Conservation (phyloP, 2,329 filamentous ascomycete genomes). For the Grosmannia penicillata region DNA sequence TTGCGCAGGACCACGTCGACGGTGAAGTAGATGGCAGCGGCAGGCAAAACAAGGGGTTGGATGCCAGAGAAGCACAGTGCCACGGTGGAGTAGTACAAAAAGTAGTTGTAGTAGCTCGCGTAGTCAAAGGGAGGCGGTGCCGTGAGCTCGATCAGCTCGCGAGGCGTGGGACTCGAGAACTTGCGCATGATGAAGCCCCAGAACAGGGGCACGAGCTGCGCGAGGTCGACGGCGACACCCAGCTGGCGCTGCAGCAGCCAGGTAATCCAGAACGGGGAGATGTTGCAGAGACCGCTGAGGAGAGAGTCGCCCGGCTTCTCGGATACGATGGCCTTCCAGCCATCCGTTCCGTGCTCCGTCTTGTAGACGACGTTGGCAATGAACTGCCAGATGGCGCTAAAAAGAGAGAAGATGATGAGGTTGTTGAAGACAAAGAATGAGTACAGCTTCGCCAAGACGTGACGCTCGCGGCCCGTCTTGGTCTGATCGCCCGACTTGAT, state of each 20-base stretch:
- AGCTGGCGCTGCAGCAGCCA: conserved; percentile 88
- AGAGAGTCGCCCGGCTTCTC: conserved; percentile 47
- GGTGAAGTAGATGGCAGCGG: conserved; percentile 77
- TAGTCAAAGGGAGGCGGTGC: conserved; percentile 91
- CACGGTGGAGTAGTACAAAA: conserved; percentile 85
- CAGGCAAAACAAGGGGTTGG: conserved; percentile 75
- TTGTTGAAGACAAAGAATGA: conserved; percentile 98
- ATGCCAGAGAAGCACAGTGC: conserved; percentile 71
- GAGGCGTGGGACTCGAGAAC: conserved; percentile 74
- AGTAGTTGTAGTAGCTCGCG: conserved; percentile 95
- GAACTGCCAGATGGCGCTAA: conserved; percentile 68
- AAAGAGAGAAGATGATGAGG: conserved; percentile 82
- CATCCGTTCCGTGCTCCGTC: conserved; percentile 39
- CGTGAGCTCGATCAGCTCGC: conserved; percentile 82
- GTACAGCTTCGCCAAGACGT: conserved; percentile 83
- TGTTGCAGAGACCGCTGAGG: conserved; percentile 56
- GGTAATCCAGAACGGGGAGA: conserved; percentile 87
- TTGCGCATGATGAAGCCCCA: conserved; percentile 74
- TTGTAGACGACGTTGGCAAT: conserved; percentile 48
- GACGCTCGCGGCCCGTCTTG: conserved; percentile 81
- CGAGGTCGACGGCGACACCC: conserved; percentile 85
- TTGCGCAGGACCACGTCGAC: conserved; percentile 88
- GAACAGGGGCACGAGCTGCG: conserved; percentile 71
- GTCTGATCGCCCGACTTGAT: conserved; percentile 75
- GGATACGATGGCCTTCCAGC: conserved; percentile 54